Conservation (phyloP, 495 filamentous ascomycete species). For the Penicillium flavigenum region DNA sequence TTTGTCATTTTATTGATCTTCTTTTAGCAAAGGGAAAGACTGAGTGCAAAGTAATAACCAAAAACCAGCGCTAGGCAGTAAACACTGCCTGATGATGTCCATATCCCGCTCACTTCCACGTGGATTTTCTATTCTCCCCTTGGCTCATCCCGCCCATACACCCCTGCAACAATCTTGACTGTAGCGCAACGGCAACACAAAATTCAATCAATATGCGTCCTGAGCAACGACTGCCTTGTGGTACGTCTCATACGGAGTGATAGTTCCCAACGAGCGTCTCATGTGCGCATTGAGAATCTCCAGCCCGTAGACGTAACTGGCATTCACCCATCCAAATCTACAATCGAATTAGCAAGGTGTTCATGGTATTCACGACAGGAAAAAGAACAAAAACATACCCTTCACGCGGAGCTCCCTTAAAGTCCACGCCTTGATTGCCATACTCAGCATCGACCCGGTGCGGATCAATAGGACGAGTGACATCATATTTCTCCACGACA, state of each 20-base stretch:
- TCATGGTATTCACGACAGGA: not conserved
- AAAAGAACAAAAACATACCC: slow-evolving; percentile 62
- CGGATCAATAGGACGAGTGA: slow-evolving; percentile 81
- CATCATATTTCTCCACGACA: slow-evolving; percentile 98
- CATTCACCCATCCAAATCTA: slow-evolving; percentile 99
- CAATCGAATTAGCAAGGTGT: slow-evolving; percentile 26
- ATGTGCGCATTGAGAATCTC: slow-evolving; percentile 81
- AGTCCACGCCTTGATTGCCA: slow-evolving; percentile 90
- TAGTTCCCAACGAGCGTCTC: slow-evolving; percentile 77
- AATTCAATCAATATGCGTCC: slow-evolving; percentile 21
- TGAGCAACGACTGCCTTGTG: slow-evolving; percentile 40
- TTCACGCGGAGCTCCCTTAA: slow-evolving; percentile 91
- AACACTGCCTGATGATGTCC: slow-evolving; percentile 6
- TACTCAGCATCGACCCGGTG: slow-evolving; percentile 96
- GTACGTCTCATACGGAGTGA: slow-evolving; percentile 78
- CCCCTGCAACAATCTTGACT: not conserved
- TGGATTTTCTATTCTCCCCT: not conserved
- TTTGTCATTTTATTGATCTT: not conserved
- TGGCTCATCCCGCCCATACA: not conserved
- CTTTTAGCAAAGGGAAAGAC: not conserved
- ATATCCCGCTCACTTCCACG: not conserved
- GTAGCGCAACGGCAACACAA: not conserved
- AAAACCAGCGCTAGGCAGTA: not conserved
- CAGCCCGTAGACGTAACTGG: slow-evolving; percentile 88
- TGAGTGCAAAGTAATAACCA: not conserved